A percentile compares a stretch with the other conserved stretches of the same genome.
Conservation (phyloP, 805 yeast genomes). For the Wickerhamomyces pijperi region DNA sequence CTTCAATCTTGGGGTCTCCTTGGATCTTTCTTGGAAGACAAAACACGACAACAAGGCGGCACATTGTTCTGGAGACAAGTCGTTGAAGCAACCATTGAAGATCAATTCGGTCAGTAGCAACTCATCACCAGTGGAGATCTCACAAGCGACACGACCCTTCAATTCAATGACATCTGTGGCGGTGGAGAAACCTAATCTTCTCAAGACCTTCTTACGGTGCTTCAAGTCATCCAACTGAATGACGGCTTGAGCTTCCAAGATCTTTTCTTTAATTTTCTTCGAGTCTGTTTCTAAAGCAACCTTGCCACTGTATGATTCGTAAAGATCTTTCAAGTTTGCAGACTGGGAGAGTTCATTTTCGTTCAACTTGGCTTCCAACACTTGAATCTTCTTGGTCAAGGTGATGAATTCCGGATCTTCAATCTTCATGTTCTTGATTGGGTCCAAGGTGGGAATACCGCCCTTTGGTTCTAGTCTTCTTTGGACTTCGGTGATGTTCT, state of each 20-base stretch:
- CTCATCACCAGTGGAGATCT: conserved; percentile 83
- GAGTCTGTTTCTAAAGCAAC: conserved; percentile 50
- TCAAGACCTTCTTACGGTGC: conserved; percentile 83
- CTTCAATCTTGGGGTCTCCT: conserved; percentile 74
- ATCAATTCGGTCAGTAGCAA: conserved; percentile 79
- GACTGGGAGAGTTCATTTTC: conserved; percentile 60
- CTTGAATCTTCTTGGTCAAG: conserved; percentile 68
- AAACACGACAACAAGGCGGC: conserved; percentile 90
- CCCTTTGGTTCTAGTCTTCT: conserved; percentile 62
- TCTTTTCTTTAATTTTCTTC: conserved; percentile 48
- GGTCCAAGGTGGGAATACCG: conserved; percentile 86
- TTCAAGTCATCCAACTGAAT: conserved; percentile 90
- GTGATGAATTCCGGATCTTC: conserved; percentile 67
- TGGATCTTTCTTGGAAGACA: conserved; percentile 93
- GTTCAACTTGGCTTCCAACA: conserved; percentile 62
- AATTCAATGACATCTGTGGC: conserved; percentile 84
- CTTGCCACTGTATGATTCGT: conserved; percentile 54
- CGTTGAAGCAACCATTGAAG: conserved; percentile 91
- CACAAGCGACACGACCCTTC: conserved; percentile 97
- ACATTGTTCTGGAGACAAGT: conserved; percentile 77
- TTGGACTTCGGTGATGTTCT: conserved; percentile 70
- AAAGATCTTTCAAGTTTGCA: conserved; percentile 49
- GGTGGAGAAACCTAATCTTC: conserved; percentile 85
- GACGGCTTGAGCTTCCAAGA: conserved; percentile 78
- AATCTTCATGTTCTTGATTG: conserved; percentile 86